Evolutionary conservation across 306 rosid species (phyloP), one percentile per base, ranked within the genome.

Genomic region (Myrica gale): DNA sequence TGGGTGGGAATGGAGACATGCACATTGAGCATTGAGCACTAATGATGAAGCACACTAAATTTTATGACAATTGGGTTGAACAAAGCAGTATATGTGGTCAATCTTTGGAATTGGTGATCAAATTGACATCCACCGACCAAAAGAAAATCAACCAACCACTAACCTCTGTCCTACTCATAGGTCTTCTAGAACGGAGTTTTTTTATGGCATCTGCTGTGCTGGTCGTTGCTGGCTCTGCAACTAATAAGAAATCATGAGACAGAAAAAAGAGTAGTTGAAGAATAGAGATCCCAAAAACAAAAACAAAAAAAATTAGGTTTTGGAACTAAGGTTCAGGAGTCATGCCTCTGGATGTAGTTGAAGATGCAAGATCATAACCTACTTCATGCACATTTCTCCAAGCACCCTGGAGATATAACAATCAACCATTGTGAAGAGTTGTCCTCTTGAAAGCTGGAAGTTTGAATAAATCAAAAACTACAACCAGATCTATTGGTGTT

Each of bases 151-250:
- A 57, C 47, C 39, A 85, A 74, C 66, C 23, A 82, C 89, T 82
- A 62, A 92, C 99, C 92, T 96, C 97, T 72, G 83, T 88, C 78
- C 96, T 89, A 71, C 92, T 92, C 90, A 90, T 92, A 21, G 91
- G 87, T 80, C 97, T 87, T 88, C 80, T 88, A 19, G 89, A 81
- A 82, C 81, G 88, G 71, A 87, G 86, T 71, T 75, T 84, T 66
- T 87, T 84, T 74, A 79, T 82, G 76, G 92, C 93, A 85, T 89
- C 97, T 68, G 72, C 88, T 17, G 90, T 84, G 75, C 88, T 87
- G 74, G 87, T 86, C 71, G 85, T 73, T 37, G 90, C 82, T n/a
- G 92, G 45, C 73, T 82, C 99, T 92, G 91, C 82, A 82, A 74
- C 26, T 51, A 74, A 74, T 50, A 69, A 79, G 56, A 77, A 82